Conservation (phyloP, 1,284 basidiomycete species). For the Laetiporus sulphureus region DNA sequence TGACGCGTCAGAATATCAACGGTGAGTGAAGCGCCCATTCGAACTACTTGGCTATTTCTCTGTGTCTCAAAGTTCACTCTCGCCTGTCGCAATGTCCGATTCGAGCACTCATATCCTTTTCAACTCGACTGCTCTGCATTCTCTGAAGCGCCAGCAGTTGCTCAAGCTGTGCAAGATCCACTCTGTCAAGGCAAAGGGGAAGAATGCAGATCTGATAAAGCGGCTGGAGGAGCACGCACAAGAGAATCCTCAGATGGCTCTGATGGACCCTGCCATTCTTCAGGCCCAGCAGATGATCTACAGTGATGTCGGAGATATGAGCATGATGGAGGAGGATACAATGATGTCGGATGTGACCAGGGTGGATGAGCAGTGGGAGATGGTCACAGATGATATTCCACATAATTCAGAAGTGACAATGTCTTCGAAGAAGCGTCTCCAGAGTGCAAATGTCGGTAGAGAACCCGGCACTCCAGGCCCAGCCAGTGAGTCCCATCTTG, state of each 20-base stretch:
- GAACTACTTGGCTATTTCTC: too few relatives aligned
- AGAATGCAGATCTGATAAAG: conserved; percentile 65
- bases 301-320: background rate
- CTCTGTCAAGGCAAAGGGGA: conserved; percentile 68
- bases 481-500: too few relatives aligned
- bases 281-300: background rate
- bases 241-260: conserved; percentile 47
- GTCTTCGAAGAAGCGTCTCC: too few relatives aligned
- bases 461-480: too few relatives aligned
- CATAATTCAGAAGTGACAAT: too few relatives aligned
- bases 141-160: conserved; percentile 74
- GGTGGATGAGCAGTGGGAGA: conserved; percentile 70
- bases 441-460: too few relatives aligned
- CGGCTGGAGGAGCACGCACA: conserved; percentile 59
- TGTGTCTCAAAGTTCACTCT: too few relatives aligned
- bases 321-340: conserved; percentile 12
- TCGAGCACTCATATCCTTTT: conserved; percentile 66
- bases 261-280: conserved; percentile 15
- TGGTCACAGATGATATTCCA: conserved; percentile 76
- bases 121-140: conserved; percentile 73
- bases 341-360: conserved; percentile 30
- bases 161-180: conserved; percentile 77
- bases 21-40: too few relatives aligned
- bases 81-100: too few relatives aligned
- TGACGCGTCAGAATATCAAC: too few relatives aligned